These are phyloP conservation scores for Calycina herbarum DNA, from an alignment of 2,329 filamentous ascomycete species.

Conservation along the genomic window DNA sequence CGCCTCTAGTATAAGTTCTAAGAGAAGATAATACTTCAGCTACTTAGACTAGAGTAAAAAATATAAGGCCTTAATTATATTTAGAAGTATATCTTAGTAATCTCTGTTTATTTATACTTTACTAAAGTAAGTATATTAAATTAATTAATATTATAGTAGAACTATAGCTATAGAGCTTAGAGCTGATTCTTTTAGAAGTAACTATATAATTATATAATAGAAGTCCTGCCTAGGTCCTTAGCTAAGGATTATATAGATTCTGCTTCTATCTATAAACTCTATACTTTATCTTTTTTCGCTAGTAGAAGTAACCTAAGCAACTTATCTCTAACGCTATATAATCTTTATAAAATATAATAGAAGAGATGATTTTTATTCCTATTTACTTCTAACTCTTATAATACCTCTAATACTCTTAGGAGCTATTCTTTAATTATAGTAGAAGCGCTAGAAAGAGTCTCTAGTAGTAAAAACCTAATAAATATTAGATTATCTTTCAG, in stretches of 20 bases:
- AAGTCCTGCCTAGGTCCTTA: not conserved
- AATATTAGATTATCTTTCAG: slow-evolving; percentile 1
- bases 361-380: not conserved
- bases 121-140: no score
- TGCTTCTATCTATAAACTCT: not conserved
- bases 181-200: no score
- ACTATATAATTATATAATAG: no score
- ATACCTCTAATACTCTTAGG: not conserved
- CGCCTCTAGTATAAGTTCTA: not conserved
- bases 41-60: not conserved
- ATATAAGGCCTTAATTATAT: not conserved
- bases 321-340: not conserved
- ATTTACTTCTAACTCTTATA: not conserved
- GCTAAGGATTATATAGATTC: not conserved
- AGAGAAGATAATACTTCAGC: not conserved
- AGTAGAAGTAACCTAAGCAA: not conserved
- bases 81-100: not conserved
- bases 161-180: no score
- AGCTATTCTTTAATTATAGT: not conserved
- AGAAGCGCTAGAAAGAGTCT: not conserved
- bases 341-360: not conserved
- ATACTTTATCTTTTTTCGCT: not conserved
- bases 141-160: no score
- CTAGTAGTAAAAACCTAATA: not conserved
- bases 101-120: not conserved